Evolutionary conservation across 1,284 basidiomycete species (phyloP), one percentile per base, ranked within the genome.

Genomic region (Malassezia psittaci): DNA sequence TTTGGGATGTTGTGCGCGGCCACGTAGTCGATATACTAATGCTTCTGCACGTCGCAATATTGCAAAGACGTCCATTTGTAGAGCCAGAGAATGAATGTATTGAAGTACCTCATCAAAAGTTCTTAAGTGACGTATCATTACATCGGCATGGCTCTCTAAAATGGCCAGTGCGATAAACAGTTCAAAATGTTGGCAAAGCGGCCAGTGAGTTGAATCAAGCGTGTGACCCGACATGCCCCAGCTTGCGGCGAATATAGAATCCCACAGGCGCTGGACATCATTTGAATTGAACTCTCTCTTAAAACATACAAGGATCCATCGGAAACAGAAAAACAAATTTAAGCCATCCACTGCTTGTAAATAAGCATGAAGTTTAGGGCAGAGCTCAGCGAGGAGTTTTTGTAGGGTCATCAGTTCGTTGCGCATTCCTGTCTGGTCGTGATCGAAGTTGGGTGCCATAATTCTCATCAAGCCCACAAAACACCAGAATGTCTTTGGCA

Each of bases 371-470:
- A 75, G 56, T 67, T 91, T 87, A 0, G 90, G 90, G 71, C 96
- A 93, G 87, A 96, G 91, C 34, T 91, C 81, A 16, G 82, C 81
- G 40, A 98, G 87, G 21, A 98, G 78, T 65, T 91, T 85, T 70
- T 96, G 93, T 41, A 98, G 77, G 6, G 86, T 87, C 40, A 85
- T 82, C 18, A 98, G 77, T 70, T 96, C 90, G 55, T 85, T 84
- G 78, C 90, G 91, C 93, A 98, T 98, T 2, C 94, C 93, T 59
- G 85, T 88, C 75, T 98, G 93, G 71, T 96, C 91, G n/a, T 88
- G 82, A 39, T 88, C 79, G 76, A 96, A 98, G 75, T 96, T 96
- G 69, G 85, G 82, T 77, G 90, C 88, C 88, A 94, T 93, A 46
- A 88, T 84, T 67, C 88, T 81, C 94, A 99, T 98, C 53, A 94